These are phyloP conservation scores for Neofusicoccum ribis DNA, from an alignment of 2,329 filamentous ascomycete genomes.

Conservation along the genomic window DNA sequence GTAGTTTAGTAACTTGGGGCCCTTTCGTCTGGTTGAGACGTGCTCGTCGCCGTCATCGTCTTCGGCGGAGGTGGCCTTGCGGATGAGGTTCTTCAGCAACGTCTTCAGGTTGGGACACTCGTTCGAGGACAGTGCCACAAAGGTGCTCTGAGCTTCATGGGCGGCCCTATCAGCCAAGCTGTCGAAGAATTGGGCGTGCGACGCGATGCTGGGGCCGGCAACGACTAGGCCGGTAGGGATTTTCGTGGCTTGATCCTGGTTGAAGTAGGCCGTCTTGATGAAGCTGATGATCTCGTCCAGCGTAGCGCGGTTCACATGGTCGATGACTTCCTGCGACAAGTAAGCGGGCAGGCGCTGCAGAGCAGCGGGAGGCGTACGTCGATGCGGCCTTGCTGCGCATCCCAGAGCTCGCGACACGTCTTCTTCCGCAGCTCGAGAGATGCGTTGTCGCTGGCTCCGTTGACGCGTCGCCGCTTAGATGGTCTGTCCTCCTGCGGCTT, in stretches of 20 bases:
- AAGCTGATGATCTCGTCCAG: conserved; percentile 42
- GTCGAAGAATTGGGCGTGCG: conserved; percentile 71
- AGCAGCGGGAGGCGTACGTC: conserved; percentile 47
- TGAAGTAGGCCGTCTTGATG: conserved; percentile 32
- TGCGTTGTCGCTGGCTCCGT: conserved; percentile 32
- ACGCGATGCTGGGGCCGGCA: conserved; percentile 76
- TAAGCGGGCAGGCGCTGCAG: neutral
- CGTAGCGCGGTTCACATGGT: conserved; percentile 41
- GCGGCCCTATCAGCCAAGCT: conserved; percentile 31
- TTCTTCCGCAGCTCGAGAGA: conserved; percentile 54
- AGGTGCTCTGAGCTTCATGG: conserved; percentile 45
- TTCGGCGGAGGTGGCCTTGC: conserved; percentile 58
- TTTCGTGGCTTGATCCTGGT: conserved; percentile 40
- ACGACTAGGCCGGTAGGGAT: conserved; percentile 72
- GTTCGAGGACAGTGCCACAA: conserved; percentile 67
- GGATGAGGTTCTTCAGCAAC: conserved; percentile 71
- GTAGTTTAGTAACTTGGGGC: conserved; percentile 71
- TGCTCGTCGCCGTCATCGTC: conserved; percentile 56
- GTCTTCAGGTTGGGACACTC: conserved; percentile 75
- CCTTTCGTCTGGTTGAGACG: conserved; percentile 43
- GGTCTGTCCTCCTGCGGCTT: conserved; percentile 39
- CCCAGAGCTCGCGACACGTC: conserved; percentile 66
- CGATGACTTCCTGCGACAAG: conserved; percentile 35
- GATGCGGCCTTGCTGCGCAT: conserved; percentile 62
- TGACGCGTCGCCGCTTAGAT: conserved; percentile 42